Percentiles rank a stretch among this genome's conserved stretches.
phyloP scores from a whole-genome alignment of 164 flowering plant genomes.

The Kingdonia uniflora region DNA sequence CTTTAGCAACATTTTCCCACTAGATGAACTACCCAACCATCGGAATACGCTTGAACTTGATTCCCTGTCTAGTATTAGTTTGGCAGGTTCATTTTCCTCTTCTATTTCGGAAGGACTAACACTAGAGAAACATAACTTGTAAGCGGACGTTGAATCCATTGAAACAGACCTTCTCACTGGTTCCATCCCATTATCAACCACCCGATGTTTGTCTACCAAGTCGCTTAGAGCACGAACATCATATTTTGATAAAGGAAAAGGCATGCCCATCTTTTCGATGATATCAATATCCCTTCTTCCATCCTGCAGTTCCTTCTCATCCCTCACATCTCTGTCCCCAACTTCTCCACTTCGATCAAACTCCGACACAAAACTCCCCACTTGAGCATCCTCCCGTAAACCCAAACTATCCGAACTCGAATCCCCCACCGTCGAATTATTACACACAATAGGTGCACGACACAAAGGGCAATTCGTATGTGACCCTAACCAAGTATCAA shows the following conservation, averaged over 20 bases:
- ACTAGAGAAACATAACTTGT: conserved; percentile 16
- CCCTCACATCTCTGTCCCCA: too few relatives aligned
- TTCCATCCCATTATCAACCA: conserved; percentile 14
- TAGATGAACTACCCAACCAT: conserved; percentile 28
- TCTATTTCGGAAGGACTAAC: conserved; percentile 3
- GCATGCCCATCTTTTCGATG: not conserved
- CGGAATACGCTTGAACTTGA: conserved; percentile 14
- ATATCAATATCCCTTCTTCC: not conserved
- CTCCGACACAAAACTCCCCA: conserved; percentile 14
- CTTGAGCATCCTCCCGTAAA: conserved; percentile 8
- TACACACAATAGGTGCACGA: conserved; percentile 29
- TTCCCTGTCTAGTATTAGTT: conserved; percentile 6
- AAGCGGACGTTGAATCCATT: conserved; percentile 31
- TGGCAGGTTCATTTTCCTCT: conserved; percentile 15
- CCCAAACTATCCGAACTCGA: too few relatives aligned
- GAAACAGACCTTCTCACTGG: conserved; percentile 46
- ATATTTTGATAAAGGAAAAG: conserved; percentile 2
- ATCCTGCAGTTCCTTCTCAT: conserved; percentile 5
- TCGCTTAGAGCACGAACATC: conserved; percentile 21
- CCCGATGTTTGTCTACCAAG: conserved; percentile 14
- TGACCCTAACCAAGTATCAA: conserved; percentile 68
- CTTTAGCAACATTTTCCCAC: too few relatives aligned
- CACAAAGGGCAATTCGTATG: conserved; percentile 64
- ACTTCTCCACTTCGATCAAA: conserved; percentile 3
- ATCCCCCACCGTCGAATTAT: too few relatives aligned